Percentiles rank a stretch among this genome's conserved stretches.
These are phyloP conservation scores for Vitellaria paradoxa DNA, from an alignment of 179 eudicot genomes.

Conservation along the genomic window DNA sequence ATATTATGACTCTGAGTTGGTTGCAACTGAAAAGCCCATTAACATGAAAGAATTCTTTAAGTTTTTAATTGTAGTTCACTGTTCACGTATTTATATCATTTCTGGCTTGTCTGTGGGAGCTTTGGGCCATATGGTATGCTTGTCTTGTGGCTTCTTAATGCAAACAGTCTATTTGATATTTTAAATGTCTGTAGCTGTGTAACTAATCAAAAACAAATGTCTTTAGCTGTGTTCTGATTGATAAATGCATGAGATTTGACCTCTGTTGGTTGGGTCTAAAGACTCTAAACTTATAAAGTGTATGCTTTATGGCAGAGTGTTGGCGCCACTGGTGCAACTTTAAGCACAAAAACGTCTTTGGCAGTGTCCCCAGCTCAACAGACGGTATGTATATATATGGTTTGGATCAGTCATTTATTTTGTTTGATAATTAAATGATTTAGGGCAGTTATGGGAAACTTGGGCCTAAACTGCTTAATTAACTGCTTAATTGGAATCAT, in stretches of 20 bases:
- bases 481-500: too few species aligned
- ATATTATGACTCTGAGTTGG: background rate
- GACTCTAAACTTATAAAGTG: constrained; percentile 2
- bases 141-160: too few species aligned
- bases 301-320: constrained; percentile 62
- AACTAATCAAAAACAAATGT: too few species aligned
- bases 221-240: background rate
- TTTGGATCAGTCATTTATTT: background rate
- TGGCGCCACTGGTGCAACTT: constrained; percentile 48
- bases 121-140: background rate
- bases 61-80: background rate
- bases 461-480: too few species aligned
- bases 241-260: background rate
- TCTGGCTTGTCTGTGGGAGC: background rate
- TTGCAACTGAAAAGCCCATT: background rate
- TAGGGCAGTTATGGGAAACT: too few species aligned
- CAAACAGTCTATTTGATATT: background rate
- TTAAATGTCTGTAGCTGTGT: background rate
- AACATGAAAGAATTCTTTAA: background rate
- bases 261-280: background rate
- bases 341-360: constrained; percentile 62
- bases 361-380: constrained; percentile 46
- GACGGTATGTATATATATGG: constrained; percentile 47
- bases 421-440: too few species aligned
- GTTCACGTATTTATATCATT: background rate